Evolutionary conservation across 2,329 filamentous ascomycete species (phyloP).

Genomic region (Colletotrichum tabaci): DNA sequence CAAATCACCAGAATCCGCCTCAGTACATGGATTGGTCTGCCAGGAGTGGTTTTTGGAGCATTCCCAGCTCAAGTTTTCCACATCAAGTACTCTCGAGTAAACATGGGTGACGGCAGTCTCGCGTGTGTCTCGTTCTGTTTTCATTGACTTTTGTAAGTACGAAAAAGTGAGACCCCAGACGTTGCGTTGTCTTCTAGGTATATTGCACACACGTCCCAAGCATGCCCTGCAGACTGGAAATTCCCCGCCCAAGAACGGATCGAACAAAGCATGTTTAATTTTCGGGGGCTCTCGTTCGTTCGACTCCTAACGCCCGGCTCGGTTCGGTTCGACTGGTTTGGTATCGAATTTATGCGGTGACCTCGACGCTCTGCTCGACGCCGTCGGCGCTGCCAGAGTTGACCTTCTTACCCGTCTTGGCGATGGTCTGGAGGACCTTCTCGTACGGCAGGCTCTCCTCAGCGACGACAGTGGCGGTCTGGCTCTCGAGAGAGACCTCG

Average conservation of each 20-base stretch:
- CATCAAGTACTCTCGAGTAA: too few species aligned
- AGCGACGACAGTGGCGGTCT: constrained; percentile 84
- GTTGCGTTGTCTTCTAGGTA: not conserved
- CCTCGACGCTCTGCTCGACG: constrained; percentile 65
- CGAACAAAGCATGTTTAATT: not conserved
- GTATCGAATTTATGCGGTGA: constrained; percentile 45
- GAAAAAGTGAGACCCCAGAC: not conserved
- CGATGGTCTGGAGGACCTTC: constrained; percentile 87
- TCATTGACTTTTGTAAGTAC: not conserved
- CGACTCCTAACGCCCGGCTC: not conserved
- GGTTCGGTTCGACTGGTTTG: constrained; percentile 48
- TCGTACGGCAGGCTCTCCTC: constrained; percentile 80
- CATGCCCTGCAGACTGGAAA: not conserved
- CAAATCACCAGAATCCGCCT: too few species aligned
- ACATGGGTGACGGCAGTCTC: too few species aligned
- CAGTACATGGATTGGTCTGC: too few species aligned
- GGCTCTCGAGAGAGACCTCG: constrained; percentile 88
- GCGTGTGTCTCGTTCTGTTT: not conserved
- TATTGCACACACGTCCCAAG: not conserved
- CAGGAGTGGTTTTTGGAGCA: too few species aligned
- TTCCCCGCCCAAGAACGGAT: not conserved
- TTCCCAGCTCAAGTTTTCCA: too few species aligned
- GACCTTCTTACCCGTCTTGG: constrained; percentile 95
- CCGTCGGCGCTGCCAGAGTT: constrained; percentile 83
- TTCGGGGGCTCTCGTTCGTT: not conserved